phyloP scores from a whole-genome alignment of 306 rosid genomes.

The Canavalia gladiata region DNA sequence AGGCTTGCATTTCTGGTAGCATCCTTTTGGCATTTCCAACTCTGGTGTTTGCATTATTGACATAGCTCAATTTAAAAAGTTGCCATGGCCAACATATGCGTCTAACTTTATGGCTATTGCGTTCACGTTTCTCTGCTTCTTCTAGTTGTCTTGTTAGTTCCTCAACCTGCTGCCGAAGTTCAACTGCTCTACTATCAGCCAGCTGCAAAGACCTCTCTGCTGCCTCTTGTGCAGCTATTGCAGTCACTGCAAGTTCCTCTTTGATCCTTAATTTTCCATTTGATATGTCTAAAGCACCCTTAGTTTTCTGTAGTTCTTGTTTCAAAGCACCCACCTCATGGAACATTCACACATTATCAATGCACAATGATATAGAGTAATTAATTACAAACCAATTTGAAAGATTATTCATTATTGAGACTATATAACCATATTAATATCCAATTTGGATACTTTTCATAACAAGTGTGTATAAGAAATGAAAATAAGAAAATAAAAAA shows the following conservation, averaged over 20 bases:
- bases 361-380: conserved; percentile 20
- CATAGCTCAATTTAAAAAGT: conserved; percentile 50
- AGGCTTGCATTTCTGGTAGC: conserved; percentile 89
- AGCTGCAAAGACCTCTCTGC: conserved; percentile 81
- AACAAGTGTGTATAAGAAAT: background rate
- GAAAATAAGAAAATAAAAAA: background rate
- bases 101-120: conserved; percentile 56
- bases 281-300: conserved; percentile 66
- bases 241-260: conserved; percentile 76
- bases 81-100: conserved; percentile 93
- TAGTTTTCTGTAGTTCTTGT: conserved; percentile 84
- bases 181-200: conserved; percentile 73
- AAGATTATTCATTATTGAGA: background rate
- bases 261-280: conserved; percentile 74
- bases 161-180: conserved; percentile 65
- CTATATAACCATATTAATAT: background rate
- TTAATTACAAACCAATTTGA: conserved; percentile 11
- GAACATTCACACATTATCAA: conserved; percentile 26
- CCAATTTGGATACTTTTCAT: no score
- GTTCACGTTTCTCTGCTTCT: conserved; percentile 74
- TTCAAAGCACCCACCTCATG: conserved; percentile 72
- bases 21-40: conserved; percentile 54
- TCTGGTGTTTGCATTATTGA: conserved; percentile 49
- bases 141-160: conserved; percentile 69
- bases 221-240: conserved; percentile 89